Evolutionary conservation across 2,329 filamentous ascomycete species (phyloP).

Genomic region (Fusarium caatingaense): DNA sequence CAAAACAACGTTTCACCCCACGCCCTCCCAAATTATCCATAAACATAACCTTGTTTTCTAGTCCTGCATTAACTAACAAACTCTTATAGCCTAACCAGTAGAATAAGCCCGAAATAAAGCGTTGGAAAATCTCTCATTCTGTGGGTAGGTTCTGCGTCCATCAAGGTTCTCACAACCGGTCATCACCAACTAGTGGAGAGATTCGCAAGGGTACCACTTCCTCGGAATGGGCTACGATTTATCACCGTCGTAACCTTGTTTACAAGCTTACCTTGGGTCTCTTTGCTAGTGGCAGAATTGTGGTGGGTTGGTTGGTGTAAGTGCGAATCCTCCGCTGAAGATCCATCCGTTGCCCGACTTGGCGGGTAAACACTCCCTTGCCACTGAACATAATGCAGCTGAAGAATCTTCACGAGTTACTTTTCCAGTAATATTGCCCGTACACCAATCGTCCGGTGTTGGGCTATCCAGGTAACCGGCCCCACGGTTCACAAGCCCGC

Average conservation of each 20-base stretch:
- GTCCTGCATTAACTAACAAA: neutral
- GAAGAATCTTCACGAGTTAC: neutral
- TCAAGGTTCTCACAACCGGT: conserved; percentile 41
- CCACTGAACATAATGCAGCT: neutral
- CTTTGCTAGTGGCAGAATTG: conserved; percentile 14
- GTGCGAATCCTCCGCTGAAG: conserved; percentile 1
- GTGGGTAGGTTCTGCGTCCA: conserved; percentile 15
- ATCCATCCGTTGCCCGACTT: conserved; percentile 5
- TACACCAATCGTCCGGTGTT: neutral
- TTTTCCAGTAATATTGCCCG: neutral
- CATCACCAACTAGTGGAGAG: conserved; percentile 5
- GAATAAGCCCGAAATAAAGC: neutral
- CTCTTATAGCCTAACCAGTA: neutral
- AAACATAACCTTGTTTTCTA: conserved; percentile 37
- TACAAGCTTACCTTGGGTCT: conserved; percentile 14
- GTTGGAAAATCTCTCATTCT: conserved; percentile 19
- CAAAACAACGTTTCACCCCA: conserved; percentile 8
- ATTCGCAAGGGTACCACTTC: neutral
- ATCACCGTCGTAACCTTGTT: conserved; percentile 17
- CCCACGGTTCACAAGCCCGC: conserved; percentile 16
- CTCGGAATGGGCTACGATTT: neutral
- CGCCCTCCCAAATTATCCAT: conserved; percentile 19
- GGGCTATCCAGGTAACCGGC: conserved; percentile 21
- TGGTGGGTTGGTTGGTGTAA: neutral
- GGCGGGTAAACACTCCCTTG: neutral